phyloP scores from a whole-genome alignment of 805 yeast species.

The Debaryomyces tyrocola region DNA sequence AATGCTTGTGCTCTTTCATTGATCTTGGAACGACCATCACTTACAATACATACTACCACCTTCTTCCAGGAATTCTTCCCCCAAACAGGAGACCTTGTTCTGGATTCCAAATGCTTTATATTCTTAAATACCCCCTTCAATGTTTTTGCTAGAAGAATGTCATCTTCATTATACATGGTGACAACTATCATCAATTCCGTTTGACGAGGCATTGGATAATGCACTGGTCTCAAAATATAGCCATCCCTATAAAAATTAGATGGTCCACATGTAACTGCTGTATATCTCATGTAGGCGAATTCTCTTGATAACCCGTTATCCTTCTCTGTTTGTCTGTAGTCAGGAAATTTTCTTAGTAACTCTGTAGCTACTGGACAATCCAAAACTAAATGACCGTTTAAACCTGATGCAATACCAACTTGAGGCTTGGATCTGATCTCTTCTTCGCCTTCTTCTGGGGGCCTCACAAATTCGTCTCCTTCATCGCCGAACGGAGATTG shows the following conservation, averaged over 20 bases:
- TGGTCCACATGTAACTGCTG: slow-evolving; percentile 71
- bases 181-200: slow-evolving; percentile 63
- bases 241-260: slow-evolving; percentile 58
- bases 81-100: slow-evolving; percentile 49
- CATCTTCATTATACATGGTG: slow-evolving; percentile 71
- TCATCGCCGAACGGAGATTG: slow-evolving; percentile 32
- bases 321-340: slow-evolving; percentile 28
- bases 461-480: slow-evolving; percentile 22
- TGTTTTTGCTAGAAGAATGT: slow-evolving; percentile 58
- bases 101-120: slow-evolving; percentile 54
- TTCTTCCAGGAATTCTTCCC: slow-evolving; percentile 57
- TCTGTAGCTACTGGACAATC: slow-evolving; percentile 50
- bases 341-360: slow-evolving; percentile 41
- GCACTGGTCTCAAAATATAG: slow-evolving; percentile 55
- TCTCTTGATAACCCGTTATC: slow-evolving; percentile 50
- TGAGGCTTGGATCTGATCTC: slow-evolving; percentile 32
- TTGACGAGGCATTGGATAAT: slow-evolving; percentile 51
- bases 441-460: slow-evolving; percentile 36
- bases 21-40: slow-evolving; percentile 67
- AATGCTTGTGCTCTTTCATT: slow-evolving; percentile 63
- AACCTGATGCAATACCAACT: slow-evolving; percentile 34
- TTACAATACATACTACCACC: slow-evolving; percentile 60
- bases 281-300: slow-evolving; percentile 60
- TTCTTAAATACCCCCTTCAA: slow-evolving; percentile 65
- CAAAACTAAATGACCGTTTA: slow-evolving; percentile 45